Conservation (phyloP, 306 rosid genomes). For the Dryas alaskensis region DNA sequence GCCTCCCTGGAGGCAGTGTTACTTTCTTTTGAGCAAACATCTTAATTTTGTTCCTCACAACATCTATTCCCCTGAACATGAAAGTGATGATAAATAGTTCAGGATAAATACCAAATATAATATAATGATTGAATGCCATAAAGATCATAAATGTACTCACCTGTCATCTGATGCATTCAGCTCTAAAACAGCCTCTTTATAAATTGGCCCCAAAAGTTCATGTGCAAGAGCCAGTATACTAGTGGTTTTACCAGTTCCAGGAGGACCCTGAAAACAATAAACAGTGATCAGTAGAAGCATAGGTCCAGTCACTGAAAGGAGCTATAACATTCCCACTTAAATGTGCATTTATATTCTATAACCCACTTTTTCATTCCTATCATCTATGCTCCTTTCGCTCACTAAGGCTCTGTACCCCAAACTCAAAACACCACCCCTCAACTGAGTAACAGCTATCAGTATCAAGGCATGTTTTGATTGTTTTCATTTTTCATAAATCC, state of each 20-base stretch:
- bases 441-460: not conserved
- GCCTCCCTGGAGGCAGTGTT: conserved; percentile 74
- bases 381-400: not conserved
- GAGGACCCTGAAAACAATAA: conserved; percentile 69
- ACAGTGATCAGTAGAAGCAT: conserved; percentile 18
- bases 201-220: conserved; percentile 83
- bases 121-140: not conserved
- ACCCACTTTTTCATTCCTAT: conserved; percentile 1
- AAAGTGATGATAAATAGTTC: not conserved
- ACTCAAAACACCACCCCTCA: not conserved
- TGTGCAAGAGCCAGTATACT: conserved; percentile 90
- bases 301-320: not conserved
- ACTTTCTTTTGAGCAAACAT: conserved; percentile 97
- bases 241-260: conserved; percentile 94
- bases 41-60: conserved; percentile 94
- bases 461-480: not conserved
- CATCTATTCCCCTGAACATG: conserved; percentile 78
- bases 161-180: conserved; percentile 95
- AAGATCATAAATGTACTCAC: conserved; percentile 30
- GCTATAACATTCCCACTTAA: not conserved
- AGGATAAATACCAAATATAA: not conserved
- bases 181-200: conserved; percentile 87
- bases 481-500: not conserved
- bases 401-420: too few relatives aligned
- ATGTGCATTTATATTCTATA: not conserved